phyloP scores from a whole-genome alignment of 1,139 yeast species.

The Pneumocystis murina region DNA sequence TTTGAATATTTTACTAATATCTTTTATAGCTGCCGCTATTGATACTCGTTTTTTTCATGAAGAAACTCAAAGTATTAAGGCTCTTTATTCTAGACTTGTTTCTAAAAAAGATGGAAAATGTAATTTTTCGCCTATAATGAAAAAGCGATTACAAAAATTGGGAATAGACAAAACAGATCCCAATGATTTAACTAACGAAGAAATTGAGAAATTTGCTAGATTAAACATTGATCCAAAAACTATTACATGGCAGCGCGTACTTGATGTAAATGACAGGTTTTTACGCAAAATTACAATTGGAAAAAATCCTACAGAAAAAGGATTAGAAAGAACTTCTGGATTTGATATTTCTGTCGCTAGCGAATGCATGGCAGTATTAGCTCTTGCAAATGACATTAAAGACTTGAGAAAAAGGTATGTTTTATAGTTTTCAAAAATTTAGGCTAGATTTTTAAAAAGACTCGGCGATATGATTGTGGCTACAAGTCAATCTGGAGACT shows the following conservation, averaged over 20 bases:
- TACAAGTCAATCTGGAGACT: conserved; percentile 64
- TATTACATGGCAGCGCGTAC: conserved; percentile 92
- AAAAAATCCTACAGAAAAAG: conserved; percentile 89
- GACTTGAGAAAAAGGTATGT: conserved; percentile 66
- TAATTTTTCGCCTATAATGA: conserved; percentile 63
- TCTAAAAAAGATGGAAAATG: conserved; percentile 77
- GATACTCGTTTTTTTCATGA: conserved; percentile 98
- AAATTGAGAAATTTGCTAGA: conserved; percentile 59
- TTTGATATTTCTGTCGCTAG: conserved; percentile 95
- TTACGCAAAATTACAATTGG: conserved; percentile 86
- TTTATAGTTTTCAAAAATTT: neutral
- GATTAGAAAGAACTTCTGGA: conserved; percentile 76
- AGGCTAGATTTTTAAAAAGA: neutral
- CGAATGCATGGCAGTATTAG: conserved; percentile 95
- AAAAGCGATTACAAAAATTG: conserved; percentile 59
- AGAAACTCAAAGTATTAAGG: conserved; percentile 77
- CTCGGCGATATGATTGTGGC: conserved; percentile 88
- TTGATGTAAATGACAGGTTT: conserved; percentile 89
- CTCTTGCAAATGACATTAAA: conserved; percentile 64
- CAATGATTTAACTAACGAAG: conserved; percentile 65
- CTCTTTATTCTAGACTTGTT: conserved; percentile 72
- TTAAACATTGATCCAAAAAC: conserved; percentile 87
- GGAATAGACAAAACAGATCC: conserved; percentile 76
- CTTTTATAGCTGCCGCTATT: conserved; percentile 65
- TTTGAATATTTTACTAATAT: neutral